Conservation (phyloP, 257 asterid species). For the Petrea volubilis region DNA sequence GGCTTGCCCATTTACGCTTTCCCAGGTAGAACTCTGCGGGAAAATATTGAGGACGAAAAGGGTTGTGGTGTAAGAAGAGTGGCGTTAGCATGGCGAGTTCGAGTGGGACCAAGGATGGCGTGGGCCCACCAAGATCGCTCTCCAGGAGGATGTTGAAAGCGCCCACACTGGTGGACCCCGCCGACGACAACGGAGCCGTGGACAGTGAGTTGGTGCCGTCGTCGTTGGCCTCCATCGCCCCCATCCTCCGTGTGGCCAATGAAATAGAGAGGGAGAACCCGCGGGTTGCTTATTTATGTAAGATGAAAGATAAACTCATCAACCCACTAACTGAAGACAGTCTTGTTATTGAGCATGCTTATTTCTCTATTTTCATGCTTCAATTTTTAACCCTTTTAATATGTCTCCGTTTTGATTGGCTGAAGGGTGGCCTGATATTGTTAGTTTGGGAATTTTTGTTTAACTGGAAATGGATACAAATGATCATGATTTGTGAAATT, state of each 20-base stretch:
- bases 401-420: not conserved
- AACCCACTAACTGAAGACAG: not conserved
- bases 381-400: not conserved
- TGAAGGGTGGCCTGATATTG: not conserved
- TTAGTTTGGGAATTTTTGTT: not conserved
- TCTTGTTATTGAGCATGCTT: not conserved
- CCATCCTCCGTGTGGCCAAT: slow-evolving; percentile 92
- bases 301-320: slow-evolving; percentile 15
- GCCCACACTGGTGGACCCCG: slow-evolving; percentile 66
- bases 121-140: slow-evolving; percentile 56
- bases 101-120: slow-evolving; percentile 72
- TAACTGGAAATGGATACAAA: slow-evolving; percentile 6
- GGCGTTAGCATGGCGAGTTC: slow-evolving; percentile 74
- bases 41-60: slow-evolving; percentile 11
- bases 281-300: slow-evolving; percentile 82
- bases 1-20: slow-evolving; percentile 28
- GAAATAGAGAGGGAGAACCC: slow-evolving; percentile 70
- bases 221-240: slow-evolving; percentile 77
- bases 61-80: slow-evolving; percentile 11
- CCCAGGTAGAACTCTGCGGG: slow-evolving; percentile 17
- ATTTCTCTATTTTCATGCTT: slow-evolving; percentile 8
- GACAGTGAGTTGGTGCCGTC: slow-evolving; percentile 97
- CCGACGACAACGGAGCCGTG: slow-evolving; percentile 59
- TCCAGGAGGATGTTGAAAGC: slow-evolving; percentile 61
- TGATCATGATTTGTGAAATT: slow-evolving; percentile 5